phyloP scores from a whole-genome alignment of 257 asterid genomes.

The Scutellaria galericulata region DNA sequence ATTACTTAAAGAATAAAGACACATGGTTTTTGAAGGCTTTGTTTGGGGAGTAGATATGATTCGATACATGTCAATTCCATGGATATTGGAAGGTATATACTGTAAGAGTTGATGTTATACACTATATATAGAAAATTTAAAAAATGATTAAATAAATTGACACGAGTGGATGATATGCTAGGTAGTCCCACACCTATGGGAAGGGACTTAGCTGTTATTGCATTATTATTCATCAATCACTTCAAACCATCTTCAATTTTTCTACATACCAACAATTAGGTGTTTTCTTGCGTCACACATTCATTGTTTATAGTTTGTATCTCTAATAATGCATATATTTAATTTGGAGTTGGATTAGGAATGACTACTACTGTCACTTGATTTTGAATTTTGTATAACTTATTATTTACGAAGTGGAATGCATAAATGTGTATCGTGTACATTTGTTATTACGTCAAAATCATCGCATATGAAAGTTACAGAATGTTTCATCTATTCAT shows the following conservation, averaged over 20 bases:
- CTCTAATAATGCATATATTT: background rate
- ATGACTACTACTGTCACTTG: too few relatives aligned
- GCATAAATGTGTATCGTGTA: too few relatives aligned
- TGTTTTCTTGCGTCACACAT: conserved; percentile 20
- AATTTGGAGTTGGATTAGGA: too few relatives aligned
- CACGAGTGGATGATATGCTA: conserved; percentile 35
- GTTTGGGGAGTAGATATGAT: conserved; percentile 14
- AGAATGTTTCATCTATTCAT: too few relatives aligned
- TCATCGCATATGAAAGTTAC: too few relatives aligned
- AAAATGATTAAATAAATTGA: conserved; percentile 7
- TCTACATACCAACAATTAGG: conserved; percentile 9
- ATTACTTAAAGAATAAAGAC: background rate
- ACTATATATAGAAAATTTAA: background rate
- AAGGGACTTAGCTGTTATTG: conserved; percentile 28
- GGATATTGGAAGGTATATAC: conserved; percentile 11
- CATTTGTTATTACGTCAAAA: too few relatives aligned
- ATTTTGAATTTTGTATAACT: background rate
- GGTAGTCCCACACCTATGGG: conserved; percentile 36
- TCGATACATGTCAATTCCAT: background rate
- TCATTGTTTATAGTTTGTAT: background rate
- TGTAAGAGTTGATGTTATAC: background rate
- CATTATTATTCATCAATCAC: conserved; percentile 16
- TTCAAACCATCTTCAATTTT: background rate
- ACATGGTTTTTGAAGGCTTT: background rate
- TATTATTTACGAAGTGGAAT: too few relatives aligned